Evolutionary conservation across 768 basidiomycete species (phyloP), one percentile per base, ranked within the genome.

Genomic region (Tylopilus sp.): DNA sequence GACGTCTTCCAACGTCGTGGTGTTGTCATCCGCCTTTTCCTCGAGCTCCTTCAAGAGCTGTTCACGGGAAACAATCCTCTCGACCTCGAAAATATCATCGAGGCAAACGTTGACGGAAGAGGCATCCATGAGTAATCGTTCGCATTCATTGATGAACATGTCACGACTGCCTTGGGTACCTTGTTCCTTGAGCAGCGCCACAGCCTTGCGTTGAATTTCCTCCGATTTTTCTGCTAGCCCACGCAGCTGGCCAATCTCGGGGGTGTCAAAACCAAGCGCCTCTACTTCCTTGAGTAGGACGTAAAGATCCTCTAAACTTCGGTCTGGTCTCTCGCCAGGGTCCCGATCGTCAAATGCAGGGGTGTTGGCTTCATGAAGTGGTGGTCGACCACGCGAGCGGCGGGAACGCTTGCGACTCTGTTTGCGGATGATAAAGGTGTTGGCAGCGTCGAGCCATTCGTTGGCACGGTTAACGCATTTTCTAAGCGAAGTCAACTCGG

Each of bases 391-490:
- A 51, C 79, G 79, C 44, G 82, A 79, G 50, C 82, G 75, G 47
- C 83, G 78, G 18, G 85, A 76, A n/a, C 87, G 85, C 64, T 88
- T 89, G 48, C 88, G 79, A 55, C 82, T 85, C 61, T 87, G 85
- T 67, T 91, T 91, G 48, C 88, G 85, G 45, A 86, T 79, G 53
- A 86, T 75, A 70, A 90, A 90, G 0, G 79, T 75, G 57, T 89
- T 89, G 28, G 89, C 88, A 9, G 82, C 76, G 52, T 92, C 91
- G n/a, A 93, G 75, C 93, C 93, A 95, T 61, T 88, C 86, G 56
- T 84, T 91, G 18, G 88, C 93, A 55, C 82, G 78, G 40, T 67
- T 79, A 47, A 98, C 90, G 62, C 90, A 90, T 68, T 83, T 88
- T 40, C 86, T 80, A 33, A 98, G 79, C 42, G 79, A 71, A 25